These are phyloP conservation scores for Aschersonia sp. DNA, from an alignment of 2,329 filamentous ascomycete genomes.

Conservation along the genomic window DNA sequence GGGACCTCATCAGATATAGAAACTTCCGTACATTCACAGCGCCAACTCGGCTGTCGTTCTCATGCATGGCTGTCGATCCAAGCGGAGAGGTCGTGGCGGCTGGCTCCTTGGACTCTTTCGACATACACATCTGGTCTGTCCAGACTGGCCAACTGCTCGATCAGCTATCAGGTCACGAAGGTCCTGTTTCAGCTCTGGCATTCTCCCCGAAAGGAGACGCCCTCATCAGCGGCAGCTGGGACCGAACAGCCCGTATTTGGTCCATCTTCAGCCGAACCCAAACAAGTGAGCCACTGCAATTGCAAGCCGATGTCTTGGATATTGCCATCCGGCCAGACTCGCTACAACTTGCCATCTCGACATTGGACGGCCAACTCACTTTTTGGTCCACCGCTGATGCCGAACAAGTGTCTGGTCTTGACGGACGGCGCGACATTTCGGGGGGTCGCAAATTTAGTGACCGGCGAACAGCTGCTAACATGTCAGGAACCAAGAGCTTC, in stretches of 20 bases:
- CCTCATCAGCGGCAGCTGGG: slow-evolving; percentile 89
- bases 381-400: slow-evolving; percentile 92
- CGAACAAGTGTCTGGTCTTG: slow-evolving; percentile 70
- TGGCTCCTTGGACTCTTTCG: slow-evolving; percentile 88
- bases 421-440: slow-evolving; percentile 82
- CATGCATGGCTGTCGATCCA: slow-evolving; percentile 88
- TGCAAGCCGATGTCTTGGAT: slow-evolving; percentile 80
- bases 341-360: slow-evolving; percentile 79
- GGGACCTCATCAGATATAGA: slow-evolving; percentile 89
- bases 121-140: slow-evolving; percentile 97
- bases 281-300: slow-evolving; percentile 82
- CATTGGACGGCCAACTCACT: slow-evolving; percentile 80
- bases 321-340: slow-evolving; percentile 84
- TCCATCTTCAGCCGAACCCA: slow-evolving; percentile 89
- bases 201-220: slow-evolving; percentile 78
- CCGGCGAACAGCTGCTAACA: slow-evolving; percentile 80
- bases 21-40: slow-evolving; percentile 98
- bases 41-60: slow-evolving; percentile 80
- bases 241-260: slow-evolving; percentile 90
- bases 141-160: slow-evolving; percentile 94
- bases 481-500: slow-evolving; percentile 81
- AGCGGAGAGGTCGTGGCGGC: slow-evolving; percentile 94
- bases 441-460: slow-evolving; percentile 82
- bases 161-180: slow-evolving; percentile 81
- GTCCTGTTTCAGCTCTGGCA: slow-evolving; percentile 73